Base-by-base conservation (phyloP, 2,329 filamentous ascomycete species). In the Colletotrichum sp. region DNA sequence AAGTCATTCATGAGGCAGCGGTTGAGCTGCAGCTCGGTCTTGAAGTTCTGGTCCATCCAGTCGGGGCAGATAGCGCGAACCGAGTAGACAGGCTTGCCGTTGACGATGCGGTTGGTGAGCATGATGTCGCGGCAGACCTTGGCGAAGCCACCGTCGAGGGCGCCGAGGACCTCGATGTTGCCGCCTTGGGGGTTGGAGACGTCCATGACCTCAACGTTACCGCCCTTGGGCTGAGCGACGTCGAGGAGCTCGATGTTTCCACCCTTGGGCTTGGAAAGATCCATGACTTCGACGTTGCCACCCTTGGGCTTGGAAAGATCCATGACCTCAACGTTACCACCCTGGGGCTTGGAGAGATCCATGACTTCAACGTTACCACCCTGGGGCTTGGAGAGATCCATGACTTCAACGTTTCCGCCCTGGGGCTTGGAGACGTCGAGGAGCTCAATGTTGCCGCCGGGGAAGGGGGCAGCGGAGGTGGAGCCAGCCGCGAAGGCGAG, bases 1-100 rank as follows among this genome's bases (percentile, higher is more conserved):
- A 68, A 68, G 28, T 71, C 62, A 24, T 77, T 77, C 65, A 63
- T 63, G 44, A 77, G 36, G 63, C 77, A 77, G 44, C 60, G 69
- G 62, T 77, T 72, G 48, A 75, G 77, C 52, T 77, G 73, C 24
- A 74, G 59, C 6, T 39, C 44, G 9, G 73, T 71, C 44, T 76
- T 62, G 22, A 64, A 72, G 15, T 60, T 65, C 5, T 60, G 48
- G 22, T 68, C 74, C 34, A 73, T 60, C 16, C 62, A 52, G 22
- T 57, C 69, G 4, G 62, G 24, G 15, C 76, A 77, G 22, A 65
- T 59, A 28, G 73, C 72, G 52, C 72, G 55, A 39, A 75, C 26
- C 5, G 71, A 66, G 16, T 73, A 78, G 52, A 68, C 71, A 60
- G 67, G 72, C 44, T 60, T 24, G 39, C 34, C 64, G 24, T 55